These are phyloP conservation scores for Wallacemonas sp. DNA, from an alignment of 208 protist genomes.

Conservation along the genomic window DNA sequence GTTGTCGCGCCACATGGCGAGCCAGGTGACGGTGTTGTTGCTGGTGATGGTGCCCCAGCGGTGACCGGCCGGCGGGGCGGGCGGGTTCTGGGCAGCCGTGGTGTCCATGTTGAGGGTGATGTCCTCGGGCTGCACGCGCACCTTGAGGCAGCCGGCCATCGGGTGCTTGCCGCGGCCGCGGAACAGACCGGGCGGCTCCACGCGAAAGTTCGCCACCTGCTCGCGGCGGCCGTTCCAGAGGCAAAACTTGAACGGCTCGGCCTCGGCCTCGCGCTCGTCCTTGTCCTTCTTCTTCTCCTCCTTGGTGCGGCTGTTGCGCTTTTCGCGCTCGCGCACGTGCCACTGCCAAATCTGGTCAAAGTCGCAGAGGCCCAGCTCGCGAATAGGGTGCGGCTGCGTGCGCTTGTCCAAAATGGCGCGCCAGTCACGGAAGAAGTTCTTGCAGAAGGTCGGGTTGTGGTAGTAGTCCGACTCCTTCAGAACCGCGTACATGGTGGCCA, in stretches of 20 bases:
- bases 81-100: slow-evolving; percentile 66
- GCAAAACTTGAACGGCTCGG: slow-evolving; percentile 90
- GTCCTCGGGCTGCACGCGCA: slow-evolving; percentile 96
- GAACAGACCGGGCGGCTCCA: slow-evolving; percentile 99
- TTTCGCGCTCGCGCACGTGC: slow-evolving; percentile 89
- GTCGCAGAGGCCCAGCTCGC: slow-evolving; percentile 95
- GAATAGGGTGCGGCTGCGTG: slow-evolving; percentile 91
- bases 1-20: slow-evolving; percentile 97
- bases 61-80: slow-evolving; percentile 92
- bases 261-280: slow-evolving; percentile 80
- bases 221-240: slow-evolving; percentile 94
- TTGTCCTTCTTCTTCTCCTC: slow-evolving; percentile 95
- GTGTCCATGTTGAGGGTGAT: slow-evolving; percentile 98
- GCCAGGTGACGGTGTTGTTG: slow-evolving; percentile 97
- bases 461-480: slow-evolving; percentile 95
- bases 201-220: slow-evolving; percentile 97
- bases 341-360: slow-evolving; percentile 96
- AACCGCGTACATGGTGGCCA: slow-evolving; percentile 98
- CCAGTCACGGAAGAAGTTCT: slow-evolving; percentile 98
- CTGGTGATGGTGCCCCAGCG: slow-evolving; percentile 94
- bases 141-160: slow-evolving; percentile 95
- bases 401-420: slow-evolving; percentile 88
- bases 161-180: slow-evolving; percentile 98
- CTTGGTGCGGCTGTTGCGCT: slow-evolving; percentile 76
- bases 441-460: slow-evolving; percentile 94